Evolutionary conservation across 306 rosid species (phyloP).

Genomic region (Cucumis melo): DNA sequence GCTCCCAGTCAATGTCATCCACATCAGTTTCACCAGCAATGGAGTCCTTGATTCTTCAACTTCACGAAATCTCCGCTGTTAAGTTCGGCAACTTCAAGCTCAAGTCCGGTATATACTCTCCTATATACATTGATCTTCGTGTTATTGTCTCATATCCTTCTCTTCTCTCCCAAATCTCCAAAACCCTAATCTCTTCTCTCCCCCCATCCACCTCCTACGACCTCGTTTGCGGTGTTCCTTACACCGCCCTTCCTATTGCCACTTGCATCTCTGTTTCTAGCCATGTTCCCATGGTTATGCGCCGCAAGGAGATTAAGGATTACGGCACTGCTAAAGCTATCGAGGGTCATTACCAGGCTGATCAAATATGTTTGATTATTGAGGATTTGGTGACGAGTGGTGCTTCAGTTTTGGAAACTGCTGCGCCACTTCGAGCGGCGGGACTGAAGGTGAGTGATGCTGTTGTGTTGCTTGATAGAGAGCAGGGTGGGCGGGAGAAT

Average conservation of each 20-base stretch:
- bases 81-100: conserved; percentile 88
- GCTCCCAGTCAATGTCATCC: neutral
- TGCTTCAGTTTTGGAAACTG: conserved; percentile 69
- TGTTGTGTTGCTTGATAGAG: conserved; percentile 74
- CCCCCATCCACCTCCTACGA: conserved; percentile 42
- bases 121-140: conserved; percentile 82
- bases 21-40: conserved; percentile 20
- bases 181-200: conserved; percentile 50
- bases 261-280: conserved; percentile 46
- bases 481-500: conserved; percentile 86
- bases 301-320: conserved; percentile 85
- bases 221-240: conserved; percentile 79
- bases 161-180: conserved; percentile 66
- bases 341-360: conserved; percentile 44
- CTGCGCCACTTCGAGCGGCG: conserved; percentile 54
- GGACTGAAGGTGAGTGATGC: conserved; percentile 68
- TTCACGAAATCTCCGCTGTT: conserved; percentile 83
- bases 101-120: conserved; percentile 84
- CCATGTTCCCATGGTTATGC: conserved; percentile 77
- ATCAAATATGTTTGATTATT: conserved; percentile 54
- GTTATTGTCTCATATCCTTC: conserved; percentile 71
- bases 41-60: conserved; percentile 63
- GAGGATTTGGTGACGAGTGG: conserved; percentile 90
- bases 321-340: conserved; percentile 81
- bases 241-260: conserved; percentile 87